These are phyloP conservation scores for Neurospora hispaniola DNA, from an alignment of 495 filamentous ascomycete genomes.

Conservation along the genomic window DNA sequence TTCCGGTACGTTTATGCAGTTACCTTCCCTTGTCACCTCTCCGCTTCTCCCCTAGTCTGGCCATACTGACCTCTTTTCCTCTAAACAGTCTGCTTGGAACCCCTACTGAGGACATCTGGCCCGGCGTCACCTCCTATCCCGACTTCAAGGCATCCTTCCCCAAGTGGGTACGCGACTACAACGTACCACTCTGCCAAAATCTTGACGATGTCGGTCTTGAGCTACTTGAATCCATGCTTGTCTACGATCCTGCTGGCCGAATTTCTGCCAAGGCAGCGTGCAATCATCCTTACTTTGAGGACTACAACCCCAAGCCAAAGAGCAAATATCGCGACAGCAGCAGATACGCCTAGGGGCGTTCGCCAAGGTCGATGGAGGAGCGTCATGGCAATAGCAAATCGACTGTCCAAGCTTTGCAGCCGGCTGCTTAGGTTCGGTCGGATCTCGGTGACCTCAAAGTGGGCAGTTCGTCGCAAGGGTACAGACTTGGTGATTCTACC, in stretches of 20 bases:
- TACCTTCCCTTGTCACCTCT: background rate
- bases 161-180: slow-evolving; percentile 75
- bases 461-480: background rate
- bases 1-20: slow-evolving; percentile 57
- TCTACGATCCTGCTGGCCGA: slow-evolving; percentile 87
- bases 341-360: slow-evolving; percentile 26
- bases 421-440: slow-evolving; percentile 1
- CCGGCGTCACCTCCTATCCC: slow-evolving; percentile 92
- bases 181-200: slow-evolving; percentile 38
- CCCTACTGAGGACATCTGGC: slow-evolving; percentile 80
- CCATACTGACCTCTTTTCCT: slow-evolving; percentile 1
- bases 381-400: background rate
- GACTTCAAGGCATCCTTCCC: slow-evolving; percentile 97
- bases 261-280: slow-evolving; percentile 95
- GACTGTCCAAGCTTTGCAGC: background rate
- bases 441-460: background rate
- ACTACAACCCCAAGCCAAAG: slow-evolving; percentile 36
- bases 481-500: background rate
- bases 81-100: slow-evolving; percentile 70
- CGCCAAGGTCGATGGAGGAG: background rate
- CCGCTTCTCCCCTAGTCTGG: background rate
- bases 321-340: slow-evolving; percentile 23
- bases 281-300: slow-evolving; percentile 83
- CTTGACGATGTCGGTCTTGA: slow-evolving; percentile 71
- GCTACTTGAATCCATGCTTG: slow-evolving; percentile 82